Evolutionary conservation across 148 eudicot genomes (phyloP), one percentile per base, ranked within the genome.

Genomic region (Oxyria digyna): DNA sequence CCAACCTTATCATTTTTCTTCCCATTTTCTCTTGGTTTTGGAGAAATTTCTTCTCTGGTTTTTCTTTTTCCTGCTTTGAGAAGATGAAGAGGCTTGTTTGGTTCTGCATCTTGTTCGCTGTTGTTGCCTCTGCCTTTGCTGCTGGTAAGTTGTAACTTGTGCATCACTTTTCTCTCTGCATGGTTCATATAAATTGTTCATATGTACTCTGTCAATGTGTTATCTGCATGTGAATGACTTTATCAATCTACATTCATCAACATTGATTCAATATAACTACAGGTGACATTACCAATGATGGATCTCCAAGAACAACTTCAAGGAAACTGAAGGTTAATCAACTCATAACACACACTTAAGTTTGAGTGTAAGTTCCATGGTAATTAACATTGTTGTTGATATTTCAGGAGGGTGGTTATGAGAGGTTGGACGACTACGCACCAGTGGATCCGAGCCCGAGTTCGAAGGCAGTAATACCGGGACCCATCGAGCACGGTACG

Each of bases 401-500:
- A 8, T 1, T 50, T 7, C 67, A 78, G 82, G 82, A 54, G 15
- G 45, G 67, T 26, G 42, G 31, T 31, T 33, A 71, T 4, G 26
- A 67, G 6, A 57, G 15, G 23, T 50, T 76, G 31, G 78, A 81
- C 48, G 85, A 81, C 55, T 81, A 81, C 45, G 69, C 66, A 3
- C 80, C 85, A 0, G 68, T 79, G 3, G 77, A 84, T 72, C 88
- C 88, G 0, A 75, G 68, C 13, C 85, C 88, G 41, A 84, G 77
- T 67, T 81, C 81, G 26, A 84, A 84, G 68, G 83, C 83, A 11
- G 52, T 84, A 52, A 76, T 77, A 69, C 82, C 76, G 1, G 81
- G 83, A n/a, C 82, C 84, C 31, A 75, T 84, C 31, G 76, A 76
- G 63, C 87, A 81, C 57, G 79, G 79, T 57, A 76, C 84, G 23